These are phyloP conservation scores for Candida tunisiensis DNA, from an alignment of 1,139 yeast species.

Conservation along the genomic window DNA sequence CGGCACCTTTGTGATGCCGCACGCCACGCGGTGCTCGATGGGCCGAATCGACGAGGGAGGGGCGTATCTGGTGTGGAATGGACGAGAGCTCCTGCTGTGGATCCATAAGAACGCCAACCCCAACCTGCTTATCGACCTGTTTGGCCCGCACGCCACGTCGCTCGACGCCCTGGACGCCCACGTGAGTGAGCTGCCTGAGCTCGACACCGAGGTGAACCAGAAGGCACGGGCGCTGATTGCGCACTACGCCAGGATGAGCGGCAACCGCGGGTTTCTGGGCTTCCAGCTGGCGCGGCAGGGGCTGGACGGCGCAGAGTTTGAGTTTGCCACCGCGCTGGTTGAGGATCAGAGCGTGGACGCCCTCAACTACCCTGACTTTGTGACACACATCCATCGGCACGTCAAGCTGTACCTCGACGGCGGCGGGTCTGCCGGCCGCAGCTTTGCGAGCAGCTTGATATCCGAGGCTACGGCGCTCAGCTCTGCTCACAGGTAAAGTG, in stretches of 20 bases:
- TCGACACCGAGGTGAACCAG: slow-evolving; percentile 50
- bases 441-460: too few relatives aligned
- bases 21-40: slow-evolving; percentile 30
- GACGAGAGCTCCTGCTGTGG: slow-evolving; percentile 46
- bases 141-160: slow-evolving; percentile 47
- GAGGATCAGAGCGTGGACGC: slow-evolving; percentile 46
- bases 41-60: slow-evolving; percentile 45
- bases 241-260: slow-evolving; percentile 27
- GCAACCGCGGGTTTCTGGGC: slow-evolving; percentile 29
- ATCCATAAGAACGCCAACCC: slow-evolving; percentile 58
- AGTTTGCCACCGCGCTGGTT: slow-evolving; percentile 41
- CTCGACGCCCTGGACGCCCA: slow-evolving; percentile 30
- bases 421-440: too few relatives aligned
- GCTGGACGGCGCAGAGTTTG: slow-evolving; percentile 42
- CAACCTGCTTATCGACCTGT: slow-evolving; percentile 51
- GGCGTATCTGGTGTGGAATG: slow-evolving; percentile 63
- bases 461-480: too few relatives aligned
- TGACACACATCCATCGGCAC: slow-evolving; percentile 16
- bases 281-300: slow-evolving; percentile 51
- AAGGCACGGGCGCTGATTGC: slow-evolving; percentile 50
- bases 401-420: slow-evolving; percentile 11
- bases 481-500: too few relatives aligned
- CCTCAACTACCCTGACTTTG: slow-evolving; percentile 15
- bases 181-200: slow-evolving; percentile 49
- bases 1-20: slow-evolving; percentile 35